Evolutionary conservation across 129 eudicot species (phyloP).

Genomic region (Silybum marianum): DNA sequence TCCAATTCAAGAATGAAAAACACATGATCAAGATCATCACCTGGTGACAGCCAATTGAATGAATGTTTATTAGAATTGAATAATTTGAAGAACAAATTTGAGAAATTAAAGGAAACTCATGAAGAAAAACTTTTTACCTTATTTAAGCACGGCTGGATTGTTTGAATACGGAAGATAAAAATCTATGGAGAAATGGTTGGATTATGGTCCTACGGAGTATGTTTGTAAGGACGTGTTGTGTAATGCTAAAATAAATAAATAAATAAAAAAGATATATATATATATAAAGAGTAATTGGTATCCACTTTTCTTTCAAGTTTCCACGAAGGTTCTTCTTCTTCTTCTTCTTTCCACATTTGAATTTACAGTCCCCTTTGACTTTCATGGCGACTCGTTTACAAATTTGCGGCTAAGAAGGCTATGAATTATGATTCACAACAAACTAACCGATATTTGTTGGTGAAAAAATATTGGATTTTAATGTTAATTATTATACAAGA

Average conservation of each 20-base stretch:
- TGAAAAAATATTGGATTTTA: neutral
- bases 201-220: neutral
- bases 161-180: neutral
- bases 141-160: conserved; percentile 4
- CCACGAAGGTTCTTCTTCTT: neutral
- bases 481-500: too few relatives aligned
- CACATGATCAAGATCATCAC: neutral
- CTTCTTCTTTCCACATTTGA: neutral
- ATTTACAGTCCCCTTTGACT: neutral
- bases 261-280: neutral
- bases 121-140: conserved; percentile 19
- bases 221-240: neutral
- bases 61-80: neutral
- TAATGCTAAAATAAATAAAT: neutral
- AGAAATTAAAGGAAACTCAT: neutral
- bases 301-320: neutral
- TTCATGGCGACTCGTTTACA: neutral
- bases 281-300: neutral
- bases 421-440: neutral
- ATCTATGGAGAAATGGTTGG: neutral
- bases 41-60: neutral
- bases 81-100: neutral
- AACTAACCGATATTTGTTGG: neutral
- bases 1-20: neutral
- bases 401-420: neutral